phyloP scores from a whole-genome alignment of 2,329 filamentous ascomycete species.

The Tolypocladium guangdongense region DNA sequence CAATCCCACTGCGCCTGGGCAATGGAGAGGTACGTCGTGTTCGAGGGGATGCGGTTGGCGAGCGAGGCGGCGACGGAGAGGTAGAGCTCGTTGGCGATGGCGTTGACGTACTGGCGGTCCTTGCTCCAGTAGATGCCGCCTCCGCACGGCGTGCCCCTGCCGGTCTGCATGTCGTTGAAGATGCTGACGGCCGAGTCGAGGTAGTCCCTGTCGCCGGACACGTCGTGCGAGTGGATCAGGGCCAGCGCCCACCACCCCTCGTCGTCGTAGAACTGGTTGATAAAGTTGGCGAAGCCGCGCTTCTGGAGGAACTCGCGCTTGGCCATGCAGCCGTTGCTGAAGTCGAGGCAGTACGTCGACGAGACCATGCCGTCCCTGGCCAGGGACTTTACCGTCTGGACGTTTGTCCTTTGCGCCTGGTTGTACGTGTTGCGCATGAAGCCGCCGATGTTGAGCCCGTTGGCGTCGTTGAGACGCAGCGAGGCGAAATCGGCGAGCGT shows the following conservation, averaged over 20 bases:
- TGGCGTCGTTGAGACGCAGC: conserved; percentile 21
- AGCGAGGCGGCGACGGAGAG: conserved; percentile 41
- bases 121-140: conserved; percentile 50
- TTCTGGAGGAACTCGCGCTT: conserved; percentile 22
- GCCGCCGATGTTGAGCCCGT: conserved; percentile 25
- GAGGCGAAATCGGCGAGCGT: conserved; percentile 44
- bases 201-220: conserved; percentile 39
- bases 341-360: conserved; percentile 25
- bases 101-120: conserved; percentile 36
- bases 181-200: conserved; percentile 41
- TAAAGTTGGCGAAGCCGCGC: conserved; percentile 27
- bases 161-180: conserved; percentile 45
- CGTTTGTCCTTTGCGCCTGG: conserved; percentile 29
- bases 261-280: conserved; percentile 48
- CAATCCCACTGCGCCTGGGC: conserved; percentile 41
- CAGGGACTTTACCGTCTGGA: conserved; percentile 27
- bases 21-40: conserved; percentile 33
- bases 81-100: conserved; percentile 49
- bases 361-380: conserved; percentile 22
- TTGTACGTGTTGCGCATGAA: conserved; percentile 34
- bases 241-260: conserved; percentile 55
- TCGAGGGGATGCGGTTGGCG: conserved; percentile 33
- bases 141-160: conserved; percentile 34
- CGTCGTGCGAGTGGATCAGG: conserved; percentile 45
- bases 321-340: conserved; percentile 15